Evolutionary conservation across 2,329 filamentous ascomycete genomes (phyloP).

Genomic region (Monosporascus sp.): DNA sequence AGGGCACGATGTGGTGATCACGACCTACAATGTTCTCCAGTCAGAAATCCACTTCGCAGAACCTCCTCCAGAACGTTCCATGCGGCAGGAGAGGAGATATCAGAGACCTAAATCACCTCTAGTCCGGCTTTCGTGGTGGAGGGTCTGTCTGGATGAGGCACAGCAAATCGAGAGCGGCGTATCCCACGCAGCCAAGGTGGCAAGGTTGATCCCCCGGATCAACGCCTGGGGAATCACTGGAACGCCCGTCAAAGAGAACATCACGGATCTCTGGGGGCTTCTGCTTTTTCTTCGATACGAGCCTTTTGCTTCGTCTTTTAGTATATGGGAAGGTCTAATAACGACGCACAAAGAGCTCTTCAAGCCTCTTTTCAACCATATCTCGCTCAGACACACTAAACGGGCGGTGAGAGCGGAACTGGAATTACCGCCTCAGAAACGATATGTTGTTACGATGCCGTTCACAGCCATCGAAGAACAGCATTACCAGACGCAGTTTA

Average conservation of each 20-base stretch:
- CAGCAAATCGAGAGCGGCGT: conserved; percentile 93
- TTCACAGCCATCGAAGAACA: conserved; percentile 90
- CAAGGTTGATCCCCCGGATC: conserved; percentile 71
- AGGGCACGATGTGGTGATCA: conserved; percentile 55
- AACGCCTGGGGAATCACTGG: conserved; percentile 93
- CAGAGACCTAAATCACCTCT: conserved; percentile 68
- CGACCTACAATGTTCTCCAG: conserved; percentile 67
- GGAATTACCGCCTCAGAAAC: conserved; percentile 72
- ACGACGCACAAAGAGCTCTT: conserved; percentile 60
- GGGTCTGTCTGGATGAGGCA: conserved; percentile 71
- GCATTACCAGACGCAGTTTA: conserved; percentile 73
- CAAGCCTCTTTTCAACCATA: conserved; percentile 60
- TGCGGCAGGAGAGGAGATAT: conserved; percentile 62
- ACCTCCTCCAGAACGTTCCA: conserved; percentile 62
- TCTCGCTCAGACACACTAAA: conserved; percentile 85
- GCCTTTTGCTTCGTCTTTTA: conserved; percentile 62
- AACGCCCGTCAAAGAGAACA: conserved; percentile 78
- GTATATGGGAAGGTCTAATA: conserved; percentile 66
- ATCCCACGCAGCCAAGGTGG: conserved; percentile 75
- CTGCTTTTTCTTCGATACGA: conserved; percentile 75
- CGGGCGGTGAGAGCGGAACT: conserved; percentile 74
- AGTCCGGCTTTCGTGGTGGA: conserved; percentile 81
- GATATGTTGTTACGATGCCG: conserved; percentile 82
- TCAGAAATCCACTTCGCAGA: conserved; percentile 74
- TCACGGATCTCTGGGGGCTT: conserved; percentile 73